A percentile compares a stretch with the other conserved stretches of the same genome.
These are phyloP conservation scores for Hirsutella rhossiliensis DNA, from an alignment of 2,329 filamentous ascomycete species.

Conservation along the genomic window DNA sequence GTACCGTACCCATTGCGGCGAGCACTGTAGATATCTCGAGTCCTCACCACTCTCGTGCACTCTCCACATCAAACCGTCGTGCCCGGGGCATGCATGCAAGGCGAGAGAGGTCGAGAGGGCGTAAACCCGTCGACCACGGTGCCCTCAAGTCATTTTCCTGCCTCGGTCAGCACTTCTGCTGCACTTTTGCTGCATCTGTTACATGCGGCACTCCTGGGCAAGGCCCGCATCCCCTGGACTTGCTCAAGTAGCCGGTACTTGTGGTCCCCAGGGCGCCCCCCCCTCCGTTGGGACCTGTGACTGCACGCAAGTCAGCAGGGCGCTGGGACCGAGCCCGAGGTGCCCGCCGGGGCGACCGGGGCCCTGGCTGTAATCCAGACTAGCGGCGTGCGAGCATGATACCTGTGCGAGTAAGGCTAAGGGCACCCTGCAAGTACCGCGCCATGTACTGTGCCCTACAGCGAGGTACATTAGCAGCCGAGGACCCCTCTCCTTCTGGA, in stretches of 20 bases:
- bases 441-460: not conserved
- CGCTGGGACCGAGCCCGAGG: not conserved
- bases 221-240: too few species aligned
- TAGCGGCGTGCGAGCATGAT: not conserved
- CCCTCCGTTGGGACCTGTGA: constrained; percentile 1
- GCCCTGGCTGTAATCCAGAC: not conserved
- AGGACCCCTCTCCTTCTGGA: constrained; percentile 2
- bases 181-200: too few species aligned
- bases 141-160: too few species aligned
- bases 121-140: too few species aligned
- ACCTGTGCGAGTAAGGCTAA: not conserved
- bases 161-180: too few species aligned
- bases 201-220: too few species aligned
- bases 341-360: not conserved
- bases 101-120: too few species aligned
- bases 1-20: too few species aligned
- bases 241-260: not conserved
- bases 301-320: not conserved
- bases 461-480: constrained; percentile 1
- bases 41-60: too few species aligned
- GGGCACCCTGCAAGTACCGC: not conserved
- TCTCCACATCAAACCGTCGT: too few species aligned
- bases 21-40: too few species aligned
- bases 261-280: not conserved
- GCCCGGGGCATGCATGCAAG: too few species aligned